Percentiles rank a stretch among this genome's conserved stretches.
Evolutionary conservation across 371 early-diverging fungal species (phyloP).

Genomic region (Mucor lusitanicus): DNA sequence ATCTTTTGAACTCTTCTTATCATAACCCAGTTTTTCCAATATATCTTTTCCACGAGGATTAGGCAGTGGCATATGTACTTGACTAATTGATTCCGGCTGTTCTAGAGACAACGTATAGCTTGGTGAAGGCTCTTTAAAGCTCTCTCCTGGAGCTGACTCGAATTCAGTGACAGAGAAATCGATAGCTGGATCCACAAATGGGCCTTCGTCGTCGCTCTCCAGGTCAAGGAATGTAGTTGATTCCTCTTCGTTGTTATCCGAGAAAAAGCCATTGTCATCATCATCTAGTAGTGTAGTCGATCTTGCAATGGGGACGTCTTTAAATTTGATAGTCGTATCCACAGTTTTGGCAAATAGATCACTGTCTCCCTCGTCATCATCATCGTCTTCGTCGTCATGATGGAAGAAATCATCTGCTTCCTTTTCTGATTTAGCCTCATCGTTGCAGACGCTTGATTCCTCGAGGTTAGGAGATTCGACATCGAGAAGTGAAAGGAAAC

Average conservation of each 20-base stretch:
- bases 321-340: background rate
- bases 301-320: background rate
- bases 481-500: background rate
- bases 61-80: background rate
- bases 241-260: background rate
- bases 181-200: background rate
- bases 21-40: background rate
- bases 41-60: background rate
- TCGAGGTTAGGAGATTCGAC: no score
- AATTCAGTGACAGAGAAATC: background rate
- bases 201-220: background rate
- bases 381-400: background rate
- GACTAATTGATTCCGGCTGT: background rate
- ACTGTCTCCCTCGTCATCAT: background rate
- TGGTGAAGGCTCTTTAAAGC: background rate
- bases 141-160: background rate
- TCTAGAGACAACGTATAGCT: background rate
- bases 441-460: background rate
- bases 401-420: background rate
- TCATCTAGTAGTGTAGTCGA: background rate
- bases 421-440: background rate
- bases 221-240: background rate
- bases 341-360: background rate
- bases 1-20: background rate
- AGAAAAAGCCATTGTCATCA: background rate